These are phyloP conservation scores for Polytrichum commune DNA, from an alignment of 225 moss, liverwort and hornwort genomes.

Conservation along the genomic window DNA sequence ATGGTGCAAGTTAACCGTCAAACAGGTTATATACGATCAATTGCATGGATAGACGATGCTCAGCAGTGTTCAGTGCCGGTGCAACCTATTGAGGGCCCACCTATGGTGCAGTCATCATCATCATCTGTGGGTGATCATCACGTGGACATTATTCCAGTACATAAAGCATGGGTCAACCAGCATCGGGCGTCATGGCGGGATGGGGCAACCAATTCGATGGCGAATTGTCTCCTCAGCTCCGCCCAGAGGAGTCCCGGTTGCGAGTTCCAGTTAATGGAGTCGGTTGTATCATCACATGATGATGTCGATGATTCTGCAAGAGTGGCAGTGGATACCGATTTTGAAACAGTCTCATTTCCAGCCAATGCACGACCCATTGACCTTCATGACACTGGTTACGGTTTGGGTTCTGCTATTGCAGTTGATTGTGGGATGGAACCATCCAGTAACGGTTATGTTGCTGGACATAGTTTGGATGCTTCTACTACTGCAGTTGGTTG, in stretches of 20 bases:
- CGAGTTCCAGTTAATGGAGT: constrained; percentile 8
- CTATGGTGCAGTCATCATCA: background rate
- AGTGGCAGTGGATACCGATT: background rate
- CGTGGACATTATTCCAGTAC: background rate
- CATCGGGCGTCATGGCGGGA: constrained; percentile 41
- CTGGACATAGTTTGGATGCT: background rate
- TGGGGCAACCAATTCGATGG: constrained; percentile 39
- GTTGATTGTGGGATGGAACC: background rate
- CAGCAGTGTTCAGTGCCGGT: constrained; percentile 17
- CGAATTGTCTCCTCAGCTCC: constrained; percentile 23
- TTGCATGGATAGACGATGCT: constrained; percentile 12
- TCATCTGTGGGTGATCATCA: background rate
- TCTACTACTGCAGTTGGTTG: no score
- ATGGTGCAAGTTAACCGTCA: constrained; percentile 34
- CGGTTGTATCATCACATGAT: background rate
- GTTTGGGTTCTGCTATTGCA: no score
- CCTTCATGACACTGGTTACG: background rate
- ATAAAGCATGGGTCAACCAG: constrained; percentile 7
- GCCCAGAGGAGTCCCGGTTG: constrained; percentile 10
- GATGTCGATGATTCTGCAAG: constrained; percentile 6
- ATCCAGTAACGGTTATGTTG: constrained; percentile 8
- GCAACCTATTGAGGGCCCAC: constrained; percentile 25
- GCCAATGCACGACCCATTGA: constrained; percentile 5
- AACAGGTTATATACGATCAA: constrained; percentile 1
- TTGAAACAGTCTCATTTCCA: constrained; percentile 3